phyloP scores from a whole-genome alignment of 495 filamentous ascomycete genomes.

The Evansstolkia leycettana region DNA sequence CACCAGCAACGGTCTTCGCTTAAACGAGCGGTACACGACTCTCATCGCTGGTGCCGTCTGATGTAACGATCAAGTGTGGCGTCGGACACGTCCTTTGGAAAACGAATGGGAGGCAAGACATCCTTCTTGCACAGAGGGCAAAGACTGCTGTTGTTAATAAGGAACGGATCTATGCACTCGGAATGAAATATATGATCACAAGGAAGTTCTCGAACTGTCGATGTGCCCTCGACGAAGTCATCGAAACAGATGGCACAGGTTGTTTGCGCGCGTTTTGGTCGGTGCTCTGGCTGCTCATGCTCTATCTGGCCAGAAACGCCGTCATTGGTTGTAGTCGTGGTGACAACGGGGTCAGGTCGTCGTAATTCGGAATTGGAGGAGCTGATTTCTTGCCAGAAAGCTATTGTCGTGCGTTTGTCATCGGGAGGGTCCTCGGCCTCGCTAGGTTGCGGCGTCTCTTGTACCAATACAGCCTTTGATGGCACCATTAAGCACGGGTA shows the following conservation, averaged over 20 bases:
- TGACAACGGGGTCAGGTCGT: no score
- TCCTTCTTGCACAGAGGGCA: slow-evolving; percentile 82
- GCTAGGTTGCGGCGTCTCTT: slow-evolving; percentile 4
- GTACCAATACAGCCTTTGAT: slow-evolving; percentile 4
- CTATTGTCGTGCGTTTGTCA: slow-evolving; percentile 1
- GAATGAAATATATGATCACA: slow-evolving; percentile 89
- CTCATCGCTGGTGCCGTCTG: background rate
- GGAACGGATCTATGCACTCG: slow-evolving; percentile 73
- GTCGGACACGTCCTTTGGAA: slow-evolving; percentile 25
- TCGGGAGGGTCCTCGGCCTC: slow-evolving; percentile 4
- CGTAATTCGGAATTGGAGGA: slow-evolving; percentile 8
- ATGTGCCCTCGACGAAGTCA: slow-evolving; percentile 52
- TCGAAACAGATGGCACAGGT: slow-evolving; percentile 81
- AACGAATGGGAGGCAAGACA: slow-evolving; percentile 55
- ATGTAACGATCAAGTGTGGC: slow-evolving; percentile 1
- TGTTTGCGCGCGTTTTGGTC: slow-evolving; percentile 29
- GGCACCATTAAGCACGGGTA: slow-evolving; percentile 40
- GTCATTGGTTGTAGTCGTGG: no score
- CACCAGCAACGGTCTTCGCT: no score
- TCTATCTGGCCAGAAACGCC: no score
- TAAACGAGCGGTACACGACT: no score
- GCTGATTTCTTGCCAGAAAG: slow-evolving; percentile 5
- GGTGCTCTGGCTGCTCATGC: slow-evolving; percentile 7
- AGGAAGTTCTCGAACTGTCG: slow-evolving; percentile 69
- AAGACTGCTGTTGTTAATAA: slow-evolving; percentile 57